Base-by-base conservation (phyloP, 1,284 basidiomycete species). In the Chalciporus sp. region DNA sequence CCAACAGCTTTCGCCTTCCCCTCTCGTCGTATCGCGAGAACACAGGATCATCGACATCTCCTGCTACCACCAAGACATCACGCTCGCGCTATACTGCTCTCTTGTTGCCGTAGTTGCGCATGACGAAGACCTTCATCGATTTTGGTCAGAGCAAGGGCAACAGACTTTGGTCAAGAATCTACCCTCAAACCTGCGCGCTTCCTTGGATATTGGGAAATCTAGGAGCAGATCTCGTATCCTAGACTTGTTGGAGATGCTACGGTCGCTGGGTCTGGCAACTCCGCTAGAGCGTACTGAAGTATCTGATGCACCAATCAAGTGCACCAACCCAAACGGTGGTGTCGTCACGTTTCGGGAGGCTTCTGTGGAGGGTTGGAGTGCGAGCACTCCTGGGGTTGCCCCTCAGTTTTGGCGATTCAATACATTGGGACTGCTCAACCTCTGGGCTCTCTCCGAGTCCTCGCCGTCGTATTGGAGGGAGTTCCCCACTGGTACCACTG, bases 341-440 rank as follows among this genome's bases (percentile, higher is more conserved):
- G 78, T 79, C 20, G 69, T 68, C 2, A 59, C 74, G 3, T 87
- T 84, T 57, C 78, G 82, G 42, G 49, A 70, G 16, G 75, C 75
- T 19, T 60, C 75, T 1, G 61, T 72, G 28, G 74, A 78, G 16
- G 73, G 69, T 17, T 81, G 79, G 74, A 76, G 74, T 26, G 59
- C 74, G 23, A 75, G 72, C 29, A 75, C 72, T 23, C 73, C 76
- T n/a, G 63, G 70, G 51, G 58, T 70, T 26, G 77, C 84, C 2
- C 83, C 85, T 3, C 61, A 65, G 3, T 87, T 84, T 68, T 90
- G 87, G 87, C 73, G 76, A 29, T 83, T 90, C 65, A 77, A 77
- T 47, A 63, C 70, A 6, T 59, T 62, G 2, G 84, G 79, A 1
- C 80, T 86, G 0, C 58, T 90, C 16, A 75, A 81, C 64, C 67